Evolutionary conservation across 495 filamentous ascomycete genomes (phyloP).

Genomic region (Talaromyces stipitatus): DNA sequence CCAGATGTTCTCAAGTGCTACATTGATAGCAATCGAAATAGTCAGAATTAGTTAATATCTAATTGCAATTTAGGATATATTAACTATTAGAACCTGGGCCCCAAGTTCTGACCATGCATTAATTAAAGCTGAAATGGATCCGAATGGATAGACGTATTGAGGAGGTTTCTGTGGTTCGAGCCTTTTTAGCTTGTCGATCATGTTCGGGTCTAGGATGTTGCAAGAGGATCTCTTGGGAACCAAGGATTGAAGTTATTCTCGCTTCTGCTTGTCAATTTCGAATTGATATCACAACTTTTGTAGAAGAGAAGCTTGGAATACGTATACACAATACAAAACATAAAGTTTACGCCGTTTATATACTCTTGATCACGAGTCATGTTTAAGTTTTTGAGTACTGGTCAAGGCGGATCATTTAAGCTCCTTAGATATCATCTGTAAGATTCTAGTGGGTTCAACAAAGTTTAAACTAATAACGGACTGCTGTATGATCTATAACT

Average conservation of each 20-base stretch:
- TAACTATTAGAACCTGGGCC: not conserved
- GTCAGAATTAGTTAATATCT: not conserved
- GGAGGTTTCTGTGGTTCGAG: not conserved
- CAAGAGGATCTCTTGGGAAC: too few relatives aligned
- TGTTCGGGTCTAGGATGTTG: not conserved
- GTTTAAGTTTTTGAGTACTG: not conserved
- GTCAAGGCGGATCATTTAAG: not conserved
- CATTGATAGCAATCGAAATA: too few relatives aligned
- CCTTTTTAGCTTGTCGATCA: not conserved
- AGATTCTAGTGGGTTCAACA: not conserved
- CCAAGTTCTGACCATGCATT: not conserved
- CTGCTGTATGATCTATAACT: not conserved
- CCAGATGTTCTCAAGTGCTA: too few relatives aligned
- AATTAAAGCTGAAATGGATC: not conserved
- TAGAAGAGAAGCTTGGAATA: too few relatives aligned
- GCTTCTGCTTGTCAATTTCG: too few relatives aligned
- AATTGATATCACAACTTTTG: too few relatives aligned
- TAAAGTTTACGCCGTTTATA: not conserved
- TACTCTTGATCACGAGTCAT: too few relatives aligned
- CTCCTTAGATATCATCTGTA: not conserved
- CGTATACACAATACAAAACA: not conserved
- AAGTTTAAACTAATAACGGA: not conserved
- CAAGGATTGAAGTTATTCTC: too few relatives aligned
- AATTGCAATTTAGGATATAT: not conserved
- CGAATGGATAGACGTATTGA: not conserved